Evolutionary conservation across 2,329 filamentous ascomycete species (phyloP).

Genomic region (Triangularia verruculosa): DNA sequence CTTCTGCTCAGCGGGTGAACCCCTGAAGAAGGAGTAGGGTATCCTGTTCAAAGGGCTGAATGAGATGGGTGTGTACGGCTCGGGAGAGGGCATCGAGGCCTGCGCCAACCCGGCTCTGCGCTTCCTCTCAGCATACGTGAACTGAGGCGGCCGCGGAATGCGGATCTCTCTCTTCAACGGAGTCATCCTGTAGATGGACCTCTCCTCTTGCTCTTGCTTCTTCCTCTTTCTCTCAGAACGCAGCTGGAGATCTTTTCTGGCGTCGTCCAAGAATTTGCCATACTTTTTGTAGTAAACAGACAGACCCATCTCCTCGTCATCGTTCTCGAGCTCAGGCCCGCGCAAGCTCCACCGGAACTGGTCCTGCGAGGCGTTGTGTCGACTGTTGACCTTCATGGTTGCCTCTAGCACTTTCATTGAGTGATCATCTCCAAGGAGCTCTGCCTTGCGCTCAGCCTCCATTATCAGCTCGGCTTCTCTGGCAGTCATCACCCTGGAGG

Average conservation of each 20-base stretch:
- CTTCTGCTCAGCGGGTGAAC: too few species aligned
- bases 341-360: constrained; percentile 11
- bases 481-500: constrained; percentile 19
- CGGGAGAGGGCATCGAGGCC: neutral
- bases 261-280: constrained; percentile 17
- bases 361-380: neutral
- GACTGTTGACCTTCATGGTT: neutral
- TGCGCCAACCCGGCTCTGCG: constrained; percentile 9
- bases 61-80: neutral
- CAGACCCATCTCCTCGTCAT: constrained; percentile 23
- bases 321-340: constrained; percentile 10
- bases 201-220: neutral
- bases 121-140: constrained; percentile 9
- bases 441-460: constrained; percentile 14
- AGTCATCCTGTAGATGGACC: neutral
- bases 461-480: constrained; percentile 14
- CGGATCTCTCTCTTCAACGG: constrained; percentile 11
- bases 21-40: neutral
- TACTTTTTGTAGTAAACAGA: constrained; percentile 20
- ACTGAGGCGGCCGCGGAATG: constrained; percentile 13
- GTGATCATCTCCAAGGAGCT: constrained; percentile 18
- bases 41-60: neutral
- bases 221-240: constrained; percentile 15
- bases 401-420: constrained; percentile 6
- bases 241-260: constrained; percentile 14